phyloP scores from a whole-genome alignment of 257 asterid genomes.

The Phtheirospermum japonicum region DNA sequence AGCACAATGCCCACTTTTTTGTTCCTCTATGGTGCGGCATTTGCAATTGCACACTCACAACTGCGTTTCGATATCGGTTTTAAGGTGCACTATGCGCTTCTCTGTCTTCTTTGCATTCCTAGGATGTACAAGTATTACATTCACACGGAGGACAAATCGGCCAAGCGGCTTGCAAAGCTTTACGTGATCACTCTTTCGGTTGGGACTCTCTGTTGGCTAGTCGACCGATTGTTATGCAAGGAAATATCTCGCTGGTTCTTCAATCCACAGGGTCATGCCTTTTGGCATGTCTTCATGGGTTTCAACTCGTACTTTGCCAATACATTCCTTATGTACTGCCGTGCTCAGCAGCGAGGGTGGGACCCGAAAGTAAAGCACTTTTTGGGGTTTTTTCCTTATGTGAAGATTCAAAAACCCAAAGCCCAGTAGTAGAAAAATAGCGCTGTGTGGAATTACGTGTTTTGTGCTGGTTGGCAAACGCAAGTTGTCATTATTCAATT shows the following conservation, averaged over 20 bases:
- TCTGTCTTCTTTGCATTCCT: slow-evolving; percentile 92
- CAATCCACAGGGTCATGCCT: slow-evolving; percentile 93
- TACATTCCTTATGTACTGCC: slow-evolving; percentile 87
- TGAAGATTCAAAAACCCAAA: slow-evolving; percentile 79
- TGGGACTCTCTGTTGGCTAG: slow-evolving; percentile 70
- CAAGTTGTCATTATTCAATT: slow-evolving; percentile 31
- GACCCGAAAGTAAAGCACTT: slow-evolving; percentile 63
- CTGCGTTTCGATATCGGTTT: slow-evolving; percentile 65
- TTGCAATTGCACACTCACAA: slow-evolving; percentile 74
- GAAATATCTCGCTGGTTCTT: slow-evolving; percentile 46
- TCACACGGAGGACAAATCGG: slow-evolving; percentile 64
- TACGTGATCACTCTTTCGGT: slow-evolving; percentile 52
- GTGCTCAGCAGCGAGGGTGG: slow-evolving; percentile 93
- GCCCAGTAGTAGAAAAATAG: slow-evolving; percentile 44
- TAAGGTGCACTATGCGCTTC: slow-evolving; percentile 76
- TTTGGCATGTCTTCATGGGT: slow-evolving; percentile 88
- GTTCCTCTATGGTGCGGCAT: slow-evolving; percentile 79
- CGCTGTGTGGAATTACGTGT: slow-evolving; percentile 25
- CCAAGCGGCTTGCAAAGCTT: slow-evolving; percentile 73
- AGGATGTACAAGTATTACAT: slow-evolving; percentile 90
- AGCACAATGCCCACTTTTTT: slow-evolving; percentile 95
- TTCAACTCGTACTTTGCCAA: slow-evolving; percentile 90
- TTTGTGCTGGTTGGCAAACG: slow-evolving; percentile 31
- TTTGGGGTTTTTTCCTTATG: slow-evolving; percentile 64
- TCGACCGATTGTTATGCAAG: slow-evolving; percentile 66